Base-by-base conservation (phyloP, 371 early-diverging fungal genomes). In the Zychaea mexicana region DNA sequence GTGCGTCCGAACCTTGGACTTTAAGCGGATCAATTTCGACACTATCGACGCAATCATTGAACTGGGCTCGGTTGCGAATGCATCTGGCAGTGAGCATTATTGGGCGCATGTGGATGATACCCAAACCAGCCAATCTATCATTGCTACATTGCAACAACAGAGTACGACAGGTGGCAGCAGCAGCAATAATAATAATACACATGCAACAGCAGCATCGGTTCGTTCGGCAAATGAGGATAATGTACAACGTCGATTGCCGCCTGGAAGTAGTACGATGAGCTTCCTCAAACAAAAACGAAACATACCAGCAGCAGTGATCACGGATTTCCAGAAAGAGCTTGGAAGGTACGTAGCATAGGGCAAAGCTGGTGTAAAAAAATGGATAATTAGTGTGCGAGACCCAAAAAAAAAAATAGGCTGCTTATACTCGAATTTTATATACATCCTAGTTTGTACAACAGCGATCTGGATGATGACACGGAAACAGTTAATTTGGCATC, bases 221-320 rank as follows among this genome's bases (percentile, higher is more conserved):
- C 70, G 75, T 21, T 57, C 69, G 10, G 88, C 88, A 17, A 70
- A 72, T 39, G 47, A 57, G 2, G 85, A 87, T 65, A 85, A 77
- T 1, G 64, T 74, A 0, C 79, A 88, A 21, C 67, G 78, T 2
- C 73, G 85, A 52, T 62, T 94, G 15, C 94, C 94, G 3, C 94
- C 94, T 5, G 49, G 49, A 24, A 88, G 90, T 17, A 88, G 90
- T 53, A 82, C 88, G 2, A 90, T 90, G 91, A 78, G 90, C 19
- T 94, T 92, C 64, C 68, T 92, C 61, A 67, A 78, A 45, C 77
- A 88, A 53, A 84, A 78, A 17, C 75, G 78, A 38, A 71, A 69
- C 17, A 85, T 92, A 22, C 81, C 88, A 6, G 84, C 91, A 0
- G 84, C 87, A 5, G 89, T 91, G 0, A 52, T 92, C 39, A 83